Percentiles rank a stretch among this genome's conserved stretches.
Evolutionary conservation across 2,329 filamentous ascomycete species (phyloP).

Genomic region (Ophiostoma novo-ulmi): DNA sequence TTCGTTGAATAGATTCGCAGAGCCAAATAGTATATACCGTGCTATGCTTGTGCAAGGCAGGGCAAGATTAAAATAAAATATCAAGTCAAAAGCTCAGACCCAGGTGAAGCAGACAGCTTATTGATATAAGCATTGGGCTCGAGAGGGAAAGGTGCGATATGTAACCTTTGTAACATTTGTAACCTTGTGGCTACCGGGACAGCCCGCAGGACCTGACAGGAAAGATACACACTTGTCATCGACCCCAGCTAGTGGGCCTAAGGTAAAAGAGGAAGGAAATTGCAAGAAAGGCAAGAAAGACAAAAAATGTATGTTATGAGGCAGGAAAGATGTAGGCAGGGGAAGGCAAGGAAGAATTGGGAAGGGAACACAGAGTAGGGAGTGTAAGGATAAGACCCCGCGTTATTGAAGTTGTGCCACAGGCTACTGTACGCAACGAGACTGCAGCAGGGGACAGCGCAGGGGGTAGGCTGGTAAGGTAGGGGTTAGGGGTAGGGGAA

Average conservation of each 20-base stretch:
- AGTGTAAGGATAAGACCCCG: not conserved
- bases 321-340: not conserved
- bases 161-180: not conserved
- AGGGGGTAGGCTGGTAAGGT: not conserved
- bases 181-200: constrained; percentile 19
- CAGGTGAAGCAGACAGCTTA: not conserved
- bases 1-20: not conserved
- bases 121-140: not conserved
- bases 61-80: not conserved
- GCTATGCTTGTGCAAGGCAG: not conserved
- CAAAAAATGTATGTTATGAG: not conserved
- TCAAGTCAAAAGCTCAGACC: not conserved
- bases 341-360: not conserved
- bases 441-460: not conserved
- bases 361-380: not conserved
- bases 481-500: not conserved
- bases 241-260: constrained; percentile 15
- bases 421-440: not conserved
- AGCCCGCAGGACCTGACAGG: constrained; percentile 18
- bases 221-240: constrained; percentile 19
- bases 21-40: not conserved
- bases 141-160: not conserved
- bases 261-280: constrained; percentile 1
- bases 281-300: not conserved
- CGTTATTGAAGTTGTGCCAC: not conserved